Base-by-base conservation (phyloP, 2,329 filamentous ascomycete genomes). In the Diatrype stigma region DNA sequence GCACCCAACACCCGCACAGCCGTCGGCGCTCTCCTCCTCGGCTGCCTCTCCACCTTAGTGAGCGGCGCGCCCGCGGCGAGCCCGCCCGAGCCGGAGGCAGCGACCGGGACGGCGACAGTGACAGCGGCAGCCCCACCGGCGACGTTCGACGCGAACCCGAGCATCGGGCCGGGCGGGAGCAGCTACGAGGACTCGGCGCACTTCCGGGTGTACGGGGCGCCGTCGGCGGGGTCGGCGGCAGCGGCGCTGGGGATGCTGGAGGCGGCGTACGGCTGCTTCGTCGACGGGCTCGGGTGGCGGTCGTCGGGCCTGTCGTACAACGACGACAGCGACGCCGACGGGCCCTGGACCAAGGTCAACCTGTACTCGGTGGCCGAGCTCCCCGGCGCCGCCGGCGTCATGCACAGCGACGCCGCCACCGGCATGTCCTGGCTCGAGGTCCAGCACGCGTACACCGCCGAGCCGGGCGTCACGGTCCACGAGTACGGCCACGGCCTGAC, bases 401-500 rank as follows among this genome's bases (percentile, higher is more conserved):
- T 73, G 56, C 68, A 70, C 46, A 69, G 69, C 1, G 74, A 78
- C 49, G 49, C 46, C 1, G 51, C 56, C 11, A 62, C 67, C 0
- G 76, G 76, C 1, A 60, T 75, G 37, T 67, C 67, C 21, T 78
- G 63, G 54, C 59, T 78, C 38, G 71, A 77, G 50, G 73, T 79
- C 2, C 65, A 72, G 3, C 57, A 66, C 12, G 51, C 63, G 17
- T 75, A 70, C 51, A 62, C 78, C 32, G 63, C 64, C 2, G 62
- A 59, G 0, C 68, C 73, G 0, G 62, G 61, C 2, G 68, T 78
- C n/a, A 71, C 71, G 0, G 72, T 77, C 4, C 76, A 79, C 51
- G 76, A 79, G 57, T 79, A 69, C 46, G 76, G 75, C 0, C 76
- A 79, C 54, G 75, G 67, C 0, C 60, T 79, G 53, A 73, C 74